Conservation (phyloP, 139 green algal species). For the Zygnema cylindricum region DNA sequence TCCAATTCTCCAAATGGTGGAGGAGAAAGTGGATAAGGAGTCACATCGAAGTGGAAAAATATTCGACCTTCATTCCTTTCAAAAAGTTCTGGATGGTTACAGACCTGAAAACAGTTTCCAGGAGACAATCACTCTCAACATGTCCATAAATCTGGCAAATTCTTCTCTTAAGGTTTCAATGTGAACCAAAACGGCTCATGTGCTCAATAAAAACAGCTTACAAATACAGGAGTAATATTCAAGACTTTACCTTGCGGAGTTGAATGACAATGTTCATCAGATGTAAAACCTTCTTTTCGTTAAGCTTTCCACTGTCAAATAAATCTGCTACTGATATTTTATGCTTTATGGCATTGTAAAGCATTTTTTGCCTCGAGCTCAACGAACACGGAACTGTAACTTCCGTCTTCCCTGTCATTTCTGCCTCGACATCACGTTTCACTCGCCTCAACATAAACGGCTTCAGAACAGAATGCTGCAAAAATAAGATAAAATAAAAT, state of each 20-base stretch:
- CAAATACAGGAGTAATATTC: too few relatives aligned
- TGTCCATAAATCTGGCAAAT: too few relatives aligned
- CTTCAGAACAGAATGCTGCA: constrained; percentile 68
- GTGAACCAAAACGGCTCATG: too few relatives aligned
- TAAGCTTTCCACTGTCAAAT: constrained; percentile 59
- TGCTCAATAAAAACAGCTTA: too few relatives aligned
- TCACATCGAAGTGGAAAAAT: constrained; percentile 61
- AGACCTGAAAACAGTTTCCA: constrained; percentile 27
- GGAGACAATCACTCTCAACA: too few relatives aligned
- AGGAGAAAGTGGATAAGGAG: constrained; percentile 31
- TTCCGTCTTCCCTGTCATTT: constrained; percentile 67
- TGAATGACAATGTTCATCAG: constrained; percentile 77
- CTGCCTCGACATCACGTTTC: constrained; percentile 74
- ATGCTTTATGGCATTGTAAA: constrained; percentile 62
- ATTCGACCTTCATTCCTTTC: constrained; percentile 58
- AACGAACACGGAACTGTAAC: constrained; percentile 60
- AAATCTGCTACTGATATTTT: constrained; percentile 72
- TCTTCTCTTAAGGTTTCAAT: too few relatives aligned
- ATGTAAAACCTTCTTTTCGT: constrained; percentile 65
- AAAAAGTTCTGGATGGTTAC: constrained; percentile 67
- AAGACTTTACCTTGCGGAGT: constrained; percentile 67
- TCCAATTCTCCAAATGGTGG: constrained; percentile 58
- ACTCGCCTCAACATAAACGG: constrained; percentile 78
- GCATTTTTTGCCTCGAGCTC: constrained; percentile 42
- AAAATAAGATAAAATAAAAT: neutral